A percentile compares a stretch with the other conserved stretches of the same genome.
Evolutionary conservation across 1,139 yeast species (phyloP).

Genomic region (Saccharomyces uvarum): DNA sequence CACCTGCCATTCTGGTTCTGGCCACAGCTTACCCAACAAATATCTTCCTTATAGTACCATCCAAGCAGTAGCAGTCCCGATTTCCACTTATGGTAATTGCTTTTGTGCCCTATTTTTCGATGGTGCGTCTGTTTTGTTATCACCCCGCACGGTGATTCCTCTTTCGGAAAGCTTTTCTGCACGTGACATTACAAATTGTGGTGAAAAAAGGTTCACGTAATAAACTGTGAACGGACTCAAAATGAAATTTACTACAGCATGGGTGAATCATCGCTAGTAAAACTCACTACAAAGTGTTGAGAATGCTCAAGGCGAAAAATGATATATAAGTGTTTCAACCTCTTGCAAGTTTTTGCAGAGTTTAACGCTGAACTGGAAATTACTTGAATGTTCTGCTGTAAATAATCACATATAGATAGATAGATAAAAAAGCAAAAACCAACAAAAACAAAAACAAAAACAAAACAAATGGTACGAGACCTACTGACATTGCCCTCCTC

Average conservation of each 20-base stretch:
- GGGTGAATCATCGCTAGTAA: neutral
- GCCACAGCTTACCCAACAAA: neutral
- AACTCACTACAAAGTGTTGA: neutral
- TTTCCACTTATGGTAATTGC: neutral
- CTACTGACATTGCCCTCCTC: neutral
- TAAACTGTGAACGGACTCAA: neutral
- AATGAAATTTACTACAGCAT: neutral
- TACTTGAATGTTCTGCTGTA: neutral
- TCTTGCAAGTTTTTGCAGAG: neutral
- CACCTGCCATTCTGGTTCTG: neutral
- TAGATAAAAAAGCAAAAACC: neutral
- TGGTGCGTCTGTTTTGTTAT: neutral
- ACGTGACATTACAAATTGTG: conserved; percentile 1
- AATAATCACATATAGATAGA: neutral
- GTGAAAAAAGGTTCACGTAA: neutral
- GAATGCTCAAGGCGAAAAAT: neutral
- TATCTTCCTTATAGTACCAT: neutral
- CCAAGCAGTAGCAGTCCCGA: neutral
- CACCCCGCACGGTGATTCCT: neutral
- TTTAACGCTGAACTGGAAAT: neutral
- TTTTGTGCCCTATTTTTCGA: neutral
- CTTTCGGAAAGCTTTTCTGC: neutral
- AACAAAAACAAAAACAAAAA: neutral
- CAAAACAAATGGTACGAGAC: neutral
- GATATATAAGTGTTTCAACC: neutral